Evolutionary conservation across 768 basidiomycete species (phyloP).

Genomic region (Tubosaeta sp.): DNA sequence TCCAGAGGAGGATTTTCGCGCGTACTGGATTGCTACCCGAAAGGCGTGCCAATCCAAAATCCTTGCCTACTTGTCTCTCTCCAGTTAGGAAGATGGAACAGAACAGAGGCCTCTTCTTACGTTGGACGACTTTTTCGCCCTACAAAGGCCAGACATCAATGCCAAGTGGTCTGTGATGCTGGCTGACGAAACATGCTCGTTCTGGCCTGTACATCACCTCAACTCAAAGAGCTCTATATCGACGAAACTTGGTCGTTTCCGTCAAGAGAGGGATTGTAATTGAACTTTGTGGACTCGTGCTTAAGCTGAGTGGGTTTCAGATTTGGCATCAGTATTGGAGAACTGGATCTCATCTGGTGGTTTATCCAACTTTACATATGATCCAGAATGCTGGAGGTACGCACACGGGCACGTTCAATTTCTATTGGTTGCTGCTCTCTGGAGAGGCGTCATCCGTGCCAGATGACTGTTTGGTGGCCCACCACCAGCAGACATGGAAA

Average conservation of each 20-base stretch:
- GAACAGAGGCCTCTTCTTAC: too few species aligned
- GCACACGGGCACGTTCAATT: too few species aligned
- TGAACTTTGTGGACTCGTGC: neutral
- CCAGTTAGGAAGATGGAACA: too few species aligned
- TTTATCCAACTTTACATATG: too few species aligned
- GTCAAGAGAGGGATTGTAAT: neutral
- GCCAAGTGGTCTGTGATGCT: neutral
- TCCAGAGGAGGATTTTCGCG: too few species aligned
- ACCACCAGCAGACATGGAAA: constrained; percentile 90
- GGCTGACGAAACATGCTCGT: neutral
- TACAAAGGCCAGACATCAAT: neutral
- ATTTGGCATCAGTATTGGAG: too few species aligned
- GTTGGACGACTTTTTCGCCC: neutral
- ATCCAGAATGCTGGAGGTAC: too few species aligned
- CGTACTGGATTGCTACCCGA: too few species aligned
- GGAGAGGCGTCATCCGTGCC: constrained; percentile 62
- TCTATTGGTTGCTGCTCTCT: constrained; percentile 73
- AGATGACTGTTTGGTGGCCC: constrained; percentile 71
- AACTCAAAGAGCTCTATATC: neutral
- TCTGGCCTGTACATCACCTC: neutral
- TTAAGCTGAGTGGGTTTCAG: neutral
- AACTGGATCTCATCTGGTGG: too few species aligned
- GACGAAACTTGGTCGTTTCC: neutral
- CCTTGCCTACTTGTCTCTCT: too few species aligned
- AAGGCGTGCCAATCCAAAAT: too few species aligned